phyloP scores from a whole-genome alignment of 129 eudicot genomes.

The Arctium lappa region DNA sequence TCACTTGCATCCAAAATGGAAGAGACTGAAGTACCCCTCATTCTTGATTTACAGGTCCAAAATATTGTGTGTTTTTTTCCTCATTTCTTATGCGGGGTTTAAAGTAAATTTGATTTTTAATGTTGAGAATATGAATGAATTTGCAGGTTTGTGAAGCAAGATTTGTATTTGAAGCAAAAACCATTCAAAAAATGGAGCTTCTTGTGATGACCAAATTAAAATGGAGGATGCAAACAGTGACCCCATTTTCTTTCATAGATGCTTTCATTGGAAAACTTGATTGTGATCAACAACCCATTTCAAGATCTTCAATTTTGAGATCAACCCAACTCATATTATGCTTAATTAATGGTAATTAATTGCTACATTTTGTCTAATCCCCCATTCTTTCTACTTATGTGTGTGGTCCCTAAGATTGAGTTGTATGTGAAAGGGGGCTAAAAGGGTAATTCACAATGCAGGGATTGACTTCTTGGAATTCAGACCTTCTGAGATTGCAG shows the following conservation, averaged over 20 bases:
- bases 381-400: no score
- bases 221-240: conserved; percentile 81
- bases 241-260: conserved; percentile 71
- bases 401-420: background rate
- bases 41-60: conserved; percentile 65
- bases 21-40: conserved; percentile 64
- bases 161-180: conserved; percentile 65
- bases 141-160: conserved; percentile 55
- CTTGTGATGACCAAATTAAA: conserved; percentile 69
- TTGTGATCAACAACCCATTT: conserved; percentile 40
- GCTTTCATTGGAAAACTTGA: conserved; percentile 51
- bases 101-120: background rate
- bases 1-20: conserved; percentile 73
- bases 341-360: conserved; percentile 47
- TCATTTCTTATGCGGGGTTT: background rate
- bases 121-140: conserved; percentile 9
- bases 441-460: conserved; percentile 32
- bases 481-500: conserved; percentile 82
- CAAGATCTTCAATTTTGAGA: conserved; percentile 37
- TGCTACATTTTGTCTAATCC: background rate
- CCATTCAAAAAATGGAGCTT: conserved; percentile 80
- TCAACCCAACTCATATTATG: conserved; percentile 60
- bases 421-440: conserved; percentile 14
- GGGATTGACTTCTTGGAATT: conserved; percentile 78
- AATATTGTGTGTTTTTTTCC: background rate